Base-by-base conservation (phyloP, 495 filamentous ascomycete species). In the Hypomontagnella submonticulosa region DNA sequence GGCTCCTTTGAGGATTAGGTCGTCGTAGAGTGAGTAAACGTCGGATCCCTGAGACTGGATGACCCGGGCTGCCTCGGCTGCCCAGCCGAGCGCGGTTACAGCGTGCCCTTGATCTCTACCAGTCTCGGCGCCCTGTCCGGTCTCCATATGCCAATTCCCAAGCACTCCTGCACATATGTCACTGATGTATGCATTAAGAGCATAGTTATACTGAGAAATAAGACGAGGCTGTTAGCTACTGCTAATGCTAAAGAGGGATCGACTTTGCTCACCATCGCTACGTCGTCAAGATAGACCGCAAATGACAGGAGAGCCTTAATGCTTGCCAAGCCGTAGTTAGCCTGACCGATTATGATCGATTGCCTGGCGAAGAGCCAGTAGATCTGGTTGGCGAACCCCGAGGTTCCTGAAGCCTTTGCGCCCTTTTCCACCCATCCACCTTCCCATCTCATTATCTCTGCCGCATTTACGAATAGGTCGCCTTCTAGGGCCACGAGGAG, bases 391-490 rank as follows among this genome's bases (percentile, higher is more conserved):
- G 73, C 71, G 61, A 79, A 78, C 3, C 76, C 77, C 27, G 56
- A 66, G 0, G 73, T 75, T 6, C 77, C 78, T 20, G 67, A 61
- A 65, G 69, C 71, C 13, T 63, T 66, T 3, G 71, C 67, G 4
- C 76, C 75, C 3, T 69, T 32, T 43, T 80, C 77, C 4, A 66
- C 63, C 76, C 77, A 77, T 19, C 69, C 62, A 4, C 73, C 74
- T 57, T 78, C 75, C 72, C 74, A 77, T 7, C 74, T 68, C 72
- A 80, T 76, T 4, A 80, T 77, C 58, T 77, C 75, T 1, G 74
- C 75, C 2, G 77, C 76, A 43, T 77, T 77, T 12, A 66, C 72
- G 44, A 80, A 73, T 16, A 74, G 38, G 27, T 73, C 63, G 8
- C 76, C 77, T 15, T 78, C 75, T 1, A 77, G 49, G 1, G 69